These are phyloP conservation scores for Hypsizygus marmoreus DNA, from an alignment of 768 basidiomycete genomes.

Conservation along the genomic window DNA sequence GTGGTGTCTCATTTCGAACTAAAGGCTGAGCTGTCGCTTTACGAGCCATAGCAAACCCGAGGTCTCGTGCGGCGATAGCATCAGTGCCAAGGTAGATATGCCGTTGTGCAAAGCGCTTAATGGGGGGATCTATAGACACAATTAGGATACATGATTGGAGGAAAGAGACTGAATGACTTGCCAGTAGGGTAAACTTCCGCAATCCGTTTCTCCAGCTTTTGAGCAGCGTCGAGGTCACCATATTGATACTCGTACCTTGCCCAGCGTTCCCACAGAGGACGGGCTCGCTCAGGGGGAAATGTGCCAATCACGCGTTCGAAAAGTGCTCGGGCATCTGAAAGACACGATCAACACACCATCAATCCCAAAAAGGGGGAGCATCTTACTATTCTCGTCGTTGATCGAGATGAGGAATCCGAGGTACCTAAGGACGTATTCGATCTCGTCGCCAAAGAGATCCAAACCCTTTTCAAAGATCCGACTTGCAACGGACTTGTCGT, in stretches of 20 bases:
- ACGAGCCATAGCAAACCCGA: slow-evolving; percentile 71
- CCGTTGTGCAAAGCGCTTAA: slow-evolving; percentile 88
- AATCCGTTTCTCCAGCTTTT: slow-evolving; percentile 89
- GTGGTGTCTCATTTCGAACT: slow-evolving; percentile 36
- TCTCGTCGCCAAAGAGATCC: slow-evolving; percentile 78
- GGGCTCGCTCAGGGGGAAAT: slow-evolving; percentile 76
- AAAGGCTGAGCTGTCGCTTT: slow-evolving; percentile 28
- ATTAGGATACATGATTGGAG: not conserved
- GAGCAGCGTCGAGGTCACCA: slow-evolving; percentile 85
- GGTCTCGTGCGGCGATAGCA: slow-evolving; percentile 85
- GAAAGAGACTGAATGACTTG: slow-evolving; percentile 33
- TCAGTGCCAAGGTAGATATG: slow-evolving; percentile 84
- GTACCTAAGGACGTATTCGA: slow-evolving; percentile 86
- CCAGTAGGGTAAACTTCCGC: slow-evolving; percentile 86
- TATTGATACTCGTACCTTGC: slow-evolving; percentile 93
- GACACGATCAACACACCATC: slow-evolving; percentile 5
- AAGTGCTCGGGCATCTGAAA: slow-evolving; percentile 87
- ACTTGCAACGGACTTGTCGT: slow-evolving; percentile 73
- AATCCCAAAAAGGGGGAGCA: slow-evolving; percentile 13
- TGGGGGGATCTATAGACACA: slow-evolving; percentile 69
- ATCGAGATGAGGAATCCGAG: slow-evolving; percentile 91
- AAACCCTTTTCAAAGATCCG: slow-evolving; percentile 94
- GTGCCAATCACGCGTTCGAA: slow-evolving; percentile 87
- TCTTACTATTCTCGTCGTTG: slow-evolving; percentile 95
- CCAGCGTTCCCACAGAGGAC: slow-evolving; percentile 95